phyloP scores from a whole-genome alignment of 257 asterid species.

The Rubia yunnanensis region DNA sequence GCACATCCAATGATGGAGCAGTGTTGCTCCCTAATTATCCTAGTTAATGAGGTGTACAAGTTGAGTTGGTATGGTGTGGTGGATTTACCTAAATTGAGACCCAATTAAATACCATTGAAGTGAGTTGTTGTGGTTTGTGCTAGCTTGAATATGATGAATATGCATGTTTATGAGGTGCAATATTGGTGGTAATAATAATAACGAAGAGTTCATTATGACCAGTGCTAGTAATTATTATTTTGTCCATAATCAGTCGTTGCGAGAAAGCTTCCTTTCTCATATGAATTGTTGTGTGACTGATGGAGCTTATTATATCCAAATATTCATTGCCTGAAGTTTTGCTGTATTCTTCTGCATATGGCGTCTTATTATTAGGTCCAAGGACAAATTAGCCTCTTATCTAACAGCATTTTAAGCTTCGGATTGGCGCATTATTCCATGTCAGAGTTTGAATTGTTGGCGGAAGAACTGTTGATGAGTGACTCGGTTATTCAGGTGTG shows the following conservation, averaged over 20 bases:
- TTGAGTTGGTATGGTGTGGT: background rate
- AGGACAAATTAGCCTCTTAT: constrained; percentile 88
- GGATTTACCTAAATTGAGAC: background rate
- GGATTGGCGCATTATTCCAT: constrained; percentile 89
- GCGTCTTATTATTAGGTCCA: constrained; percentile 57
- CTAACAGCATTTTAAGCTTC: constrained; percentile 73
- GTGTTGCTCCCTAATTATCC: background rate
- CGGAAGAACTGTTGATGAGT: constrained; percentile 97
- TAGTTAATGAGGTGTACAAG: background rate
- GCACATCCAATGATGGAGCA: background rate
- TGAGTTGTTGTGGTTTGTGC: background rate
- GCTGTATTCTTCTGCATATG: background rate
- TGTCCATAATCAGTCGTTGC: background rate
- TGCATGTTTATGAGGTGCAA: background rate
- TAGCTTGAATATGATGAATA: background rate
- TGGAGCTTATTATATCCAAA: background rate
- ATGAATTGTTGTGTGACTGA: background rate
- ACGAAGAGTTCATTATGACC: background rate
- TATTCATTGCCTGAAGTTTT: background rate
- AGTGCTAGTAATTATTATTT: background rate
- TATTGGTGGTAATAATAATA: background rate
- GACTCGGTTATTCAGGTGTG: constrained; percentile 77
- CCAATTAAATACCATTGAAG: background rate
- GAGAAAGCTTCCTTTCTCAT: background rate
- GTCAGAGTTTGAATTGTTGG: constrained; percentile 95